These are phyloP conservation scores for Pythium rishiriense DNA, from an alignment of 352 stramenopile species.

Conservation along the genomic window DNA sequence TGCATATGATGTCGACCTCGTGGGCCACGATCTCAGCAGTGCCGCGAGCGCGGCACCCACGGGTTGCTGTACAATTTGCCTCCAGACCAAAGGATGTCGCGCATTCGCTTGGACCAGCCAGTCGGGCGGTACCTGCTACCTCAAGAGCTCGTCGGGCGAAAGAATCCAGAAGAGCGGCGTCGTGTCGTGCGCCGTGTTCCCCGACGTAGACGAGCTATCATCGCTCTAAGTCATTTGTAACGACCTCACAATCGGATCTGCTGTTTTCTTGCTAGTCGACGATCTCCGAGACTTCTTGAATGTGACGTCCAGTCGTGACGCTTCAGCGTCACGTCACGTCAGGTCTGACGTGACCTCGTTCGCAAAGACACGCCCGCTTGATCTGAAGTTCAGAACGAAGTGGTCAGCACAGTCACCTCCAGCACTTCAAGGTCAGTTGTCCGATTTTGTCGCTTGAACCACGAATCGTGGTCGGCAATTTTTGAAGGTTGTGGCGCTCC, in stretches of 20 bases:
- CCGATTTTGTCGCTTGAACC: too few relatives aligned
- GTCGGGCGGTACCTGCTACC: slow-evolving; percentile 24
- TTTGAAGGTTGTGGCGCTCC: not conserved
- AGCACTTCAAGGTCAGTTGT: too few relatives aligned
- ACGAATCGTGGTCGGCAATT: not conserved
- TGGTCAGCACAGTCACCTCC: not conserved
- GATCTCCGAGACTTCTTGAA: too few relatives aligned
- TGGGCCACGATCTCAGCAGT: not conserved
- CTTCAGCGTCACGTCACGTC: too few relatives aligned
- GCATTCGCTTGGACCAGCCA: slow-evolving; percentile 24
- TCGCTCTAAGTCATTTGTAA: too few relatives aligned
- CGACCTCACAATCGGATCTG: too few relatives aligned
- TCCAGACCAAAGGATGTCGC: not conserved
- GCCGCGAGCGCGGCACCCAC: not conserved
- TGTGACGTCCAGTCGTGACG: not conserved
- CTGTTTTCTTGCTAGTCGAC: not conserved
- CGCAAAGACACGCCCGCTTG: not conserved
- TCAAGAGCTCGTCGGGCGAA: slow-evolving; percentile 16
- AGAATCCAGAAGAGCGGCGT: not conserved
- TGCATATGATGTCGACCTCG: not conserved
- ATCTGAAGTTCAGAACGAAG: not conserved
- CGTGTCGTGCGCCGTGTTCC: not conserved
- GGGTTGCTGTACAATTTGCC: not conserved
- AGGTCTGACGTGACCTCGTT: not conserved
- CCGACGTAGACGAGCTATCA: not conserved